Conservation (phyloP, 257 asterid genomes). For the Solanum ossicruentum region DNA sequence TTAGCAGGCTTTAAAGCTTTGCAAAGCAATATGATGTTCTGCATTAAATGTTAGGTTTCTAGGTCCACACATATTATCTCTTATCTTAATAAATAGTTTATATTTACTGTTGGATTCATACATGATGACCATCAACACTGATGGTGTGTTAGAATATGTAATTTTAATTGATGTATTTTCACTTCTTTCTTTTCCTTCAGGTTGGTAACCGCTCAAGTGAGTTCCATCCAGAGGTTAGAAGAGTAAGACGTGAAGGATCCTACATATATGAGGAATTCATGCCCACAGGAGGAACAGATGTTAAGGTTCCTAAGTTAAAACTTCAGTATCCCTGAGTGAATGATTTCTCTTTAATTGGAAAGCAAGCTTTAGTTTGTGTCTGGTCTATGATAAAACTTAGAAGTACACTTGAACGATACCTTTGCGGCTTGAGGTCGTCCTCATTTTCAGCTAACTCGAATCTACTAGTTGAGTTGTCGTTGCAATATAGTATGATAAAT, state of each 20-base stretch:
- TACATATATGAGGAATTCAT: constrained; percentile 96
- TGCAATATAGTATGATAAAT: neutral
- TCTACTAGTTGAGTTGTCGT: neutral
- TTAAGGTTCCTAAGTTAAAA: constrained; percentile 44
- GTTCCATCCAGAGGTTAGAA: constrained; percentile 93
- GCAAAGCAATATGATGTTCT: neutral
- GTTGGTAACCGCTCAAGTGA: constrained; percentile 98
- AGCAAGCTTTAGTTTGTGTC: neutral
- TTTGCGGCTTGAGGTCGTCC: neutral
- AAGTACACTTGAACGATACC: neutral
- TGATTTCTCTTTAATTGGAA: neutral
- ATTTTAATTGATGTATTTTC: neutral
- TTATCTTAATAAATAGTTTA: neutral
- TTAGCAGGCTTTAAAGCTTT: neutral
- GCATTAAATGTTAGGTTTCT: neutral
- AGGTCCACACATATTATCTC: neutral
- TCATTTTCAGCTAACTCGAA: neutral
- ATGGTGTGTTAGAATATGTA: neutral
- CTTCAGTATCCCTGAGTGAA: neutral
- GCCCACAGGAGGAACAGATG: constrained; percentile 99
- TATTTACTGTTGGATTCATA: neutral
- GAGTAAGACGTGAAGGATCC: constrained; percentile 98
- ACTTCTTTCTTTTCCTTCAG: constrained; percentile 27
- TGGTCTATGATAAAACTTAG: neutral
- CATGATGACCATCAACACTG: neutral